phyloP scores from a whole-genome alignment of 345 rosid genomes.

The Corymbia maculata region DNA sequence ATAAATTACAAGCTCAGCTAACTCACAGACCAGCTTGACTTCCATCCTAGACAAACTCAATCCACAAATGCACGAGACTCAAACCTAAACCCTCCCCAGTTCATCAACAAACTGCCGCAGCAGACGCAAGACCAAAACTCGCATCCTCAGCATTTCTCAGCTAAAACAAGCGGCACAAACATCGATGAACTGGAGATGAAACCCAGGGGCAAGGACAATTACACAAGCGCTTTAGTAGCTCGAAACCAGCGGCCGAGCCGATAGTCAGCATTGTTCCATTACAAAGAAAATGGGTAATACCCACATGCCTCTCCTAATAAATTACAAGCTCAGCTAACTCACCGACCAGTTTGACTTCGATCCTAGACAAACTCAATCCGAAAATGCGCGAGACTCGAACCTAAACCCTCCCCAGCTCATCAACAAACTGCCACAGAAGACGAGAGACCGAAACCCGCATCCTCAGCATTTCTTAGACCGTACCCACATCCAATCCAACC shows the following conservation, averaged over 20 bases:
- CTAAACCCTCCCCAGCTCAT: background rate
- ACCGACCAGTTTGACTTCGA: background rate
- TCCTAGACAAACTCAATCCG: background rate
- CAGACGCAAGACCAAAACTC: background rate
- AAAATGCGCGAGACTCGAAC: background rate
- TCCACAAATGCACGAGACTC: background rate
- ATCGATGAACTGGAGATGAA: no score
- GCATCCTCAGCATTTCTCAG: background rate
- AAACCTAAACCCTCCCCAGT: background rate
- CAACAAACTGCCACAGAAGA: background rate
- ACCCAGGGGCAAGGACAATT: no score
- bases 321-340: background rate
- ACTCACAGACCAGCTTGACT: background rate
- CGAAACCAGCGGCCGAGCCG: background rate
- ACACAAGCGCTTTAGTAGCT: background rate
- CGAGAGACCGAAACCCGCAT: background rate
- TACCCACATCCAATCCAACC: background rate
- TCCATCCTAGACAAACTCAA: background rate
- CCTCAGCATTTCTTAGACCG: background rate
- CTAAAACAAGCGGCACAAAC: no score
- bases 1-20: background rate
- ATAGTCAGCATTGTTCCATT: background rate
- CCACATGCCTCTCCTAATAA: background rate
- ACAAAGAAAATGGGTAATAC: background rate
- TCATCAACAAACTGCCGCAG: background rate